Conservation (phyloP, 1,284 basidiomycete genomes). For the Rhodofomes roseus region DNA sequence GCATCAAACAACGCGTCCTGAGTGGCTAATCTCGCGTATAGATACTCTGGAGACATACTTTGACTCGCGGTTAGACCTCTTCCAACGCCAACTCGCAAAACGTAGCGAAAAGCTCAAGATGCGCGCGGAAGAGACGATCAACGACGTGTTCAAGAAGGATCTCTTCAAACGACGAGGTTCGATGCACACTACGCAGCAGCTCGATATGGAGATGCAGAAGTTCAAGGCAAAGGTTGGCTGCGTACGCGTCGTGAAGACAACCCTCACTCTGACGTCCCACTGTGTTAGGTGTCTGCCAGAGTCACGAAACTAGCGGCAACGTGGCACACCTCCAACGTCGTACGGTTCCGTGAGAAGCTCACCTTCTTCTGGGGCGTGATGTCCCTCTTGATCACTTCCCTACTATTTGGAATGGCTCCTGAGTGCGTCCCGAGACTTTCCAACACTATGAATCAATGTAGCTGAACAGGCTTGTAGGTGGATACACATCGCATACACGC, state of each 20-base stretch:
- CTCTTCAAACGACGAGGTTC: slow-evolving; percentile 34
- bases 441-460: slow-evolving; percentile 16
- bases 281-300: slow-evolving; percentile 64
- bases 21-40: slow-evolving; percentile 26
- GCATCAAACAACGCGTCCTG: not conserved
- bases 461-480: slow-evolving; percentile 41
- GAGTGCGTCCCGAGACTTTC: slow-evolving; percentile 51
- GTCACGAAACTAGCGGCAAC: slow-evolving; percentile 69
- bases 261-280: slow-evolving; percentile 1
- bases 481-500: slow-evolving; percentile 76
- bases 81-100: slow-evolving; percentile 84
- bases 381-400: slow-evolving; percentile 77
- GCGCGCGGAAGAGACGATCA: slow-evolving; percentile 65
- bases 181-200: slow-evolving; percentile 75
- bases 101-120: slow-evolving; percentile 80
- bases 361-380: slow-evolving; percentile 92
- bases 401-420: slow-evolving; percentile 81
- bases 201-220: slow-evolving; percentile 81
- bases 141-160: slow-evolving; percentile 32
- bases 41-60: slow-evolving; percentile 89
- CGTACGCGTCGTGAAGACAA: slow-evolving; percentile 15
- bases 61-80: slow-evolving; percentile 86
- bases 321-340: slow-evolving; percentile 89
- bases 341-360: slow-evolving; percentile 87
- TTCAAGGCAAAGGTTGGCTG: slow-evolving; percentile 61